phyloP scores from a whole-genome alignment of 257 asterid genomes.

The Striga asiatica region DNA sequence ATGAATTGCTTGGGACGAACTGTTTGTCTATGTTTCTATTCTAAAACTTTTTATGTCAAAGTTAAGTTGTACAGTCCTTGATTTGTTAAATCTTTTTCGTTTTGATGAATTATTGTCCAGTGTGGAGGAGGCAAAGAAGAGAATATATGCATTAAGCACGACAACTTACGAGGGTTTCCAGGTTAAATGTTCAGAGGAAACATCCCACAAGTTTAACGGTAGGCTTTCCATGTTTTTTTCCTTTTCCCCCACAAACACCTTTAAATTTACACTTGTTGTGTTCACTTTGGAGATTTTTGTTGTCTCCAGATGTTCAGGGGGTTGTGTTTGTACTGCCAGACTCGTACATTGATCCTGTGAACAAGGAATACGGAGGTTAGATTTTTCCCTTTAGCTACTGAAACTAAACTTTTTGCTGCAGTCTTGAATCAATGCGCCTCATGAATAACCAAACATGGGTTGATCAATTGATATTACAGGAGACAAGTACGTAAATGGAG shows the following conservation, averaged over 20 bases:
- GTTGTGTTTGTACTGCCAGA: conserved; percentile 90
- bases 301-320: conserved; percentile 46
- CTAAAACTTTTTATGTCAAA: neutral
- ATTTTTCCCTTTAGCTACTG: neutral
- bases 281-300: conserved; percentile 12
- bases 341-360: conserved; percentile 82
- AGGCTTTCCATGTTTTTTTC: conserved; percentile 11
- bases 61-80: neutral
- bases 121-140: conserved; percentile 93
- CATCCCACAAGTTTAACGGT: conserved; percentile 78
- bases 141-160: conserved; percentile 78
- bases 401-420: neutral
- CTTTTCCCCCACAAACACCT: conserved; percentile 7
- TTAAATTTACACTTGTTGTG: neutral
- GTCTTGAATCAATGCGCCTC: neutral
- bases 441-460: neutral
- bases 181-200: conserved; percentile 73
- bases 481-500: conserved; percentile 84
- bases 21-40: neutral
- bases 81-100: neutral
- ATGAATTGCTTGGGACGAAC: neutral
- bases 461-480: conserved; percentile 45
- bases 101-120: conserved; percentile 28
- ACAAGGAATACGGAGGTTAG: conserved; percentile 94
- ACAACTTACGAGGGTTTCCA: conserved; percentile 84